Conservation (phyloP, 176 grass and related monocot genomes). For the Thinopyrum elongatum region DNA sequence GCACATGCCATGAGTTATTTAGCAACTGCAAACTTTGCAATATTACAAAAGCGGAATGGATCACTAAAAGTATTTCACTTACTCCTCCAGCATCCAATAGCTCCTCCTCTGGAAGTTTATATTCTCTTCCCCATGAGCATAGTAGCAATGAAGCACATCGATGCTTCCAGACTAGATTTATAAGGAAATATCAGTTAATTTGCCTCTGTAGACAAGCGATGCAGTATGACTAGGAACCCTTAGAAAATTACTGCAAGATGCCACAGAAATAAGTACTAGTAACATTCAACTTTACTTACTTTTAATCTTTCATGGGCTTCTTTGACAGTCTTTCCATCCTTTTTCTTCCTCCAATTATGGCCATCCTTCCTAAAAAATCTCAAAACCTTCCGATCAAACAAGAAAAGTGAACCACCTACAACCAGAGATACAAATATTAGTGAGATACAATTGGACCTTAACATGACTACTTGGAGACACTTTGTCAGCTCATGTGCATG, state of each 20-base stretch:
- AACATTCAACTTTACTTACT: slow-evolving; percentile 44
- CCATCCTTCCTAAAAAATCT: slow-evolving; percentile 95
- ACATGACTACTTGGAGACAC: neutral
- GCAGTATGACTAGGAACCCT: neutral
- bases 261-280: neutral
- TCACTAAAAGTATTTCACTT: slow-evolving; percentile 34
- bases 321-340: slow-evolving; percentile 86
- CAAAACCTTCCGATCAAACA: slow-evolving; percentile 96
- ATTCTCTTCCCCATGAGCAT: slow-evolving; percentile 95
- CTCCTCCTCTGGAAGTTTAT: slow-evolving; percentile 89
- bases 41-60: slow-evolving; percentile 16
- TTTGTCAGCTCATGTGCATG: neutral
- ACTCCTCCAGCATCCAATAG: slow-evolving; percentile 99
- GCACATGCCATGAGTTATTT: neutral
- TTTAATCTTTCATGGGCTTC: slow-evolving; percentile 99
- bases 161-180: slow-evolving; percentile 75
- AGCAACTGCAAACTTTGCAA: neutral
- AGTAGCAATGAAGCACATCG: slow-evolving; percentile 97
- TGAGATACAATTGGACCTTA: slow-evolving; percentile 11
- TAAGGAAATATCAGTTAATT: slow-evolving; percentile 27
- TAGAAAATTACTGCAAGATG: slow-evolving; percentile 18
- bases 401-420: slow-evolving; percentile 92
- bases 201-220: neutral
- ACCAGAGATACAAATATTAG: slow-evolving; percentile 25
- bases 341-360: slow-evolving; percentile 98